Evolutionary conservation across 148 eudicot species (phyloP).

Genomic region (Camellia sinensis): DNA sequence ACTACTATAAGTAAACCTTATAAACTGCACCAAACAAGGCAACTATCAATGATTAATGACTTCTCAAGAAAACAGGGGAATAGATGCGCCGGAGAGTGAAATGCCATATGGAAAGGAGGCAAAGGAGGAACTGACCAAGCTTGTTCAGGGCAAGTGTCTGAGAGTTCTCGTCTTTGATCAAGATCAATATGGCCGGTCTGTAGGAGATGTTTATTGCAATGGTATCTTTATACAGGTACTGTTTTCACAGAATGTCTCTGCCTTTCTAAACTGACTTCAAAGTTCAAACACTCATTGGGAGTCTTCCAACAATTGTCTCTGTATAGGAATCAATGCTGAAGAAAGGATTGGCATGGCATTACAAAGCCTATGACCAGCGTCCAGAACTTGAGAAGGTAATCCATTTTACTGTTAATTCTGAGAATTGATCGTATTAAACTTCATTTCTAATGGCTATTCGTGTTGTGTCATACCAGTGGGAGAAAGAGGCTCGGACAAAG

Average conservation of each 20-base stretch:
- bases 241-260: background rate
- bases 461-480: conserved; percentile 51
- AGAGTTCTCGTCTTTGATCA: conserved; percentile 57
- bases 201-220: conserved; percentile 93
- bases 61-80: conserved; percentile 52
- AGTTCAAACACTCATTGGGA: too few species aligned
- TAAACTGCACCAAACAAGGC: too few species aligned
- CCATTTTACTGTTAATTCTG: background rate
- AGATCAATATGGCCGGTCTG: conserved; percentile 73
- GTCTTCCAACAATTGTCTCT: background rate
- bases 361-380: conserved; percentile 72
- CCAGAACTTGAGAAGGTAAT: conserved; percentile 65
- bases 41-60: background rate
- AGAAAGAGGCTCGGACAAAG: conserved; percentile 74
- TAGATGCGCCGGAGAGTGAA: conserved; percentile 89
- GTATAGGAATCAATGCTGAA: conserved; percentile 81
- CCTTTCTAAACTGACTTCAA: background rate
- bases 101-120: conserved; percentile 94
- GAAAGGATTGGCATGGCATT: conserved; percentile 97
- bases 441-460: background rate
- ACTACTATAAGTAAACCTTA: too few species aligned
- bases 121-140: conserved; percentile 61
- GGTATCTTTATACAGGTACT: conserved; percentile 84
- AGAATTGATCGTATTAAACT: background rate
- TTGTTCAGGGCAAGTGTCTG: conserved; percentile 64